Evolutionary conservation across 176 grass and related monocot genomes (phyloP), one percentile per base, ranked within the genome.

Genomic region (Eragrostis nindensis): DNA sequence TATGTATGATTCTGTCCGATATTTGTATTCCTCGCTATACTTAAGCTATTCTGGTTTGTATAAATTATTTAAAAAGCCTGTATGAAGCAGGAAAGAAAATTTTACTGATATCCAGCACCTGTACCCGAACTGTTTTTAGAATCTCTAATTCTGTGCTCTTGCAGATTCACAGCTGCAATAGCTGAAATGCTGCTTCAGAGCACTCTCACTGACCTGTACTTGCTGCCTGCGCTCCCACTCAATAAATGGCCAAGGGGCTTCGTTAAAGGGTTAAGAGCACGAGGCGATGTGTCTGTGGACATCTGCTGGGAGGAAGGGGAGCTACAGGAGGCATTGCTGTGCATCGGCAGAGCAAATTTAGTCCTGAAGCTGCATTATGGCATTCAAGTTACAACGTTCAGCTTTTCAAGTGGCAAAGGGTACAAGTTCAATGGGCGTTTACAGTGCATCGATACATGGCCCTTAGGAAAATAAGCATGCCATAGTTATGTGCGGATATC

Each of bases 101-200:
- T 24, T 52, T 70, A 16, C 44, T 29, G 55, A n/a, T n/a, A n/a
- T n/a, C n/a, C n/a, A 26, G 19, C 62, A 53, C 25, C 11, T n/a
- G 11, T 49, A 60, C 11, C 66, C 36, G 19, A 36, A 6, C 59
- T 17, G 5, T 48, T 45, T 0, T 60, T 61, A 30, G 25, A 19
- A 16, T 75, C 70, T 55, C 61, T 30, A 15, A 68, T 42, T 66
- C 7, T 76, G 18, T 82, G 44, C 25, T 68, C 43, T 79, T 81
- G 40, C 83, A 95, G 89, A 50, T 91, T 95, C 81, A 43, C 87
- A n/a, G 82, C 93, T 17, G 89, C 87, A 48, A 85, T 95, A 16
- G 74, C 89, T 21, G 89, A 92, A 86, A 95, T 95, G 73, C 82
- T 95, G 24, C 81, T 94, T 54, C 93, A 90, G 73, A 95, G 93